These are phyloP conservation scores for Hydrangea macrophylla DNA, from an alignment of 148 eudicot species.

Conservation along the genomic window DNA sequence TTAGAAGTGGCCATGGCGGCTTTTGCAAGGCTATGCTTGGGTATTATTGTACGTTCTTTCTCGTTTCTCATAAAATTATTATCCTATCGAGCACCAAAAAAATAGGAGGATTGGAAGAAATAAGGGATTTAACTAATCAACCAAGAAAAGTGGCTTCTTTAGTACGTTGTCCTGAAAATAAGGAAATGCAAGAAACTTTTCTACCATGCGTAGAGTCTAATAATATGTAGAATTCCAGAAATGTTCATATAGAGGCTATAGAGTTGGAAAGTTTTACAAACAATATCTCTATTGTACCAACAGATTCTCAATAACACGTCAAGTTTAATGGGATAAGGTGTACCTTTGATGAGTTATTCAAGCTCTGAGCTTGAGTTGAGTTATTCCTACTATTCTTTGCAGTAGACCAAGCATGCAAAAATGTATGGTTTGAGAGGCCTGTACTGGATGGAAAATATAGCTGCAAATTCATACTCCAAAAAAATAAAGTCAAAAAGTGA, in stretches of 20 bases:
- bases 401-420: slow-evolving; percentile 6
- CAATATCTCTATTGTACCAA: too few relatives aligned
- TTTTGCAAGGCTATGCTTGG: too few relatives aligned
- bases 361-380: slow-evolving; percentile 18
- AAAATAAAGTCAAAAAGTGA: not conserved
- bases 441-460: slow-evolving; percentile 27
- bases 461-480: slow-evolving; percentile 22
- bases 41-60: too few relatives aligned
- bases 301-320: not conserved
- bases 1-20: too few relatives aligned
- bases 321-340: not conserved
- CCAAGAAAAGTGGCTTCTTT: not conserved
- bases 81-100: not conserved
- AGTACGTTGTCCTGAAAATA: not conserved
- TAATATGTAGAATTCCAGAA: not conserved
- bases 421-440: slow-evolving; percentile 15
- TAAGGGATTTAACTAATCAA: not conserved
- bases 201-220: not conserved
- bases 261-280: not conserved
- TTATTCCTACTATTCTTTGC: not conserved
- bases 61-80: too few relatives aligned
- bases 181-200: not conserved
- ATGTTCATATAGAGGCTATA: not conserved
- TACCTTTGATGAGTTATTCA: slow-evolving; percentile 27
- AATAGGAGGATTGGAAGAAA: not conserved